Base-by-base conservation (phyloP, 208 protist genomes). In the Angomonas ambiguus region DNA sequence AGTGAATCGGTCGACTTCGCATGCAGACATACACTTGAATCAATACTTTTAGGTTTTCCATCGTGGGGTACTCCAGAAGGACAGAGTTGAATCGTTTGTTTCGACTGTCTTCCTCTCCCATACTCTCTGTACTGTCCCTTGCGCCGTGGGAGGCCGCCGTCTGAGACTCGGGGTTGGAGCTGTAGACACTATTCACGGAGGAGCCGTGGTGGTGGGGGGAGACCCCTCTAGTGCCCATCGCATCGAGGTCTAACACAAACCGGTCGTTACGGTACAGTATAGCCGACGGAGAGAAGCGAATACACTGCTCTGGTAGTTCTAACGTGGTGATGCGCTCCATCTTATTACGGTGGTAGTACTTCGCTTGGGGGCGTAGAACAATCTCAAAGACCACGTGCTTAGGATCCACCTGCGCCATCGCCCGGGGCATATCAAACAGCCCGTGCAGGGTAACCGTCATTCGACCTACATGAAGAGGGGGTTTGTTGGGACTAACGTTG, bases 381-480 rank as follows among this genome's bases (percentile, higher is more conserved):
- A 92, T 41, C 31, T 89, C 80, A 13, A 86, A 56, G 18, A 67
- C 61, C 45, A 78, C 80, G 10, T 67, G 58, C 0, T 41, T 69
- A 10, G 77, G 65, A 38, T 87, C 65, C 0, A 85, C 53, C n/a
- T 80, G 74, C 61, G 71, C 65, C 69, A 92, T 73, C 13, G 69
- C 74, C 11, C 65, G 67, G n/a, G 86, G 86, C 45, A 92, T 80
- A 55, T 85, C 72, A 30, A 85, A 85, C 20, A 92, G 45, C 1
- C 66, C 57, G 64, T 91, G 79, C 24, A 91, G 51, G 25, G 64
- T 80, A 16, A 91, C 65, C 27, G 79, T 24, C 58, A 81, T 65
- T 51, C 73, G 57, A 2, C 35, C 35, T 35, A 81, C 55, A 5
- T 55, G 62, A 22, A 85, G 35, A 25, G 55, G 38, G 6, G 34